These are phyloP conservation scores for Monosporascus ibericus DNA, from an alignment of 2,329 filamentous ascomycete genomes.

Conservation along the genomic window DNA sequence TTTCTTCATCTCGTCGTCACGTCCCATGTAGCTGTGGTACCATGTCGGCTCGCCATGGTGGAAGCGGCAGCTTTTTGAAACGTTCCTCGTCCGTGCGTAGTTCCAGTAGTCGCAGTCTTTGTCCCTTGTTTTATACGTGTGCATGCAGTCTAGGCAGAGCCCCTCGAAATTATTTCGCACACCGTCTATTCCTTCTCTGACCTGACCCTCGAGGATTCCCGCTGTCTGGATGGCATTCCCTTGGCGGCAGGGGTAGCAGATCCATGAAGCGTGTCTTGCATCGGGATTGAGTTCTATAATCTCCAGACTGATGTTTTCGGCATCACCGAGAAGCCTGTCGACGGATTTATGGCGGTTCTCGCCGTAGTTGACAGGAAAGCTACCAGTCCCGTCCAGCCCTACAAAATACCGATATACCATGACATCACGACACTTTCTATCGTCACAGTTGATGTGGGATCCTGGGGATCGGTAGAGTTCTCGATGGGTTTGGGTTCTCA, in stretches of 20 bases:
- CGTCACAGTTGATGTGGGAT: neutral
- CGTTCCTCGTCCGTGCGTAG: neutral
- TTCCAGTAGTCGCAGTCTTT: conserved; percentile 1
- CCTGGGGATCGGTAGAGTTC: neutral
- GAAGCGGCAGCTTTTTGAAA: too few relatives aligned
- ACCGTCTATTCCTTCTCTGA: too few relatives aligned
- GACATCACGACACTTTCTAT: neutral
- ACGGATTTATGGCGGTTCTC: neutral
- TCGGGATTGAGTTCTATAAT: too few relatives aligned
- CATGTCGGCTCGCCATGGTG: too few relatives aligned
- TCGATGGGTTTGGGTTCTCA: neutral
- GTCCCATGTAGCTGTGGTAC: too few relatives aligned
- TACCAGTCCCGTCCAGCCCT: neutral
- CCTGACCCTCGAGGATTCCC: neutral
- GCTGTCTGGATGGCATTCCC: neutral
- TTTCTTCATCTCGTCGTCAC: too few relatives aligned
- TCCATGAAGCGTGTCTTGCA: too few relatives aligned
- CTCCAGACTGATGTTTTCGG: neutral
- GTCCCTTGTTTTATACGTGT: neutral
- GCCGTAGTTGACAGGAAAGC: neutral
- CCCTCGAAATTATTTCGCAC: too few relatives aligned
- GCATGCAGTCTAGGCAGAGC: neutral
- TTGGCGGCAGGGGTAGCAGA: too few relatives aligned
- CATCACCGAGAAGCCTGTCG: neutral
- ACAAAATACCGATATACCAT: neutral